phyloP scores from a whole-genome alignment of 148 eudicot genomes.

The Drosera capensis region DNA sequence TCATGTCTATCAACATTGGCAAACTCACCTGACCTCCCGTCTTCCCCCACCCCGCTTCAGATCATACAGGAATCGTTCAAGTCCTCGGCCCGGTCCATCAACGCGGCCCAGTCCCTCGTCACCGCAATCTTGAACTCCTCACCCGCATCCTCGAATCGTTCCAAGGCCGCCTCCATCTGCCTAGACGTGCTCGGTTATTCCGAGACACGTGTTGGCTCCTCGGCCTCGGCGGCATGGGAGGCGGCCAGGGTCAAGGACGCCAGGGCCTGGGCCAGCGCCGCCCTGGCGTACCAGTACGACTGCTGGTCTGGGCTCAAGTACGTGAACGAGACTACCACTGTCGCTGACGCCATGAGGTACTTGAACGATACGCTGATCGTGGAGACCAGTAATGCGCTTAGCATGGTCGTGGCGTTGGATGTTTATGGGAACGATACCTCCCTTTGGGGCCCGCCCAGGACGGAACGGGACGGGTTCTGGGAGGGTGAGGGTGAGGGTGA shows the following conservation, averaged over 20 bases:
- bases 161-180: conserved; percentile 45
- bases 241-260: conserved; percentile 35
- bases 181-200: conserved; percentile 31
- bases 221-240: conserved; percentile 17
- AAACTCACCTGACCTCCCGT: conserved; percentile 7
- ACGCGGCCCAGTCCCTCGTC: conserved; percentile 36
- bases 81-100: conserved; percentile 22
- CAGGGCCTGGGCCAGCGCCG: conserved; percentile 70
- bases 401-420: conserved; percentile 46
- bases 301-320: conserved; percentile 78
- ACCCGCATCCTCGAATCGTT: conserved; percentile 26
- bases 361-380: conserved; percentile 24
- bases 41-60: conserved; percentile 16
- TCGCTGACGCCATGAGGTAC: conserved; percentile 40
- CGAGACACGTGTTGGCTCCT: conserved; percentile 14
- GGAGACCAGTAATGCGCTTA: conserved; percentile 53
- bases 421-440: conserved; percentile 21
- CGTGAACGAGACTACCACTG: conserved; percentile 63
- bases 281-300: conserved; percentile 56
- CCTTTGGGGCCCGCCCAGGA: conserved; percentile 42
- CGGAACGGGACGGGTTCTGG: conserved; percentile 87
- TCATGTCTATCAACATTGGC: conserved; percentile 28
- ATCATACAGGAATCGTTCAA: conserved; percentile 29
- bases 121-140: conserved; percentile 27
- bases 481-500: conserved; percentile 21